Conservation (phyloP, 2,329 filamentous ascomycete genomes). For the Pseudopyrenochaeta lycopersici region DNA sequence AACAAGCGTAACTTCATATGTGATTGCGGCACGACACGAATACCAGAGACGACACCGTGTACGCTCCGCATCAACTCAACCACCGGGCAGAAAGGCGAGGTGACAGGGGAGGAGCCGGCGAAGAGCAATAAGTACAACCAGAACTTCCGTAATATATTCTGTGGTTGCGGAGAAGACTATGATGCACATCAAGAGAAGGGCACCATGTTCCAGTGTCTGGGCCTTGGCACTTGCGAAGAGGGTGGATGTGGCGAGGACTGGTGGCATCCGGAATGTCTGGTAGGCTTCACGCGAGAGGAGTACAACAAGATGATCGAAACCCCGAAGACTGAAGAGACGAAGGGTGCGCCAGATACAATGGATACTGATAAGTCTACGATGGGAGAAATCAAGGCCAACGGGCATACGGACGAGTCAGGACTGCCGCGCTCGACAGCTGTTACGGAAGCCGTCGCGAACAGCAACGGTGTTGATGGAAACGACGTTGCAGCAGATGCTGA, state of each 20-base stretch:
- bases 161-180: conserved; percentile 87
- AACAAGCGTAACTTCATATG: conserved; percentile 94
- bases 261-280: conserved; percentile 94
- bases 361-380: conserved; percentile 10
- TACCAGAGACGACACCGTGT: conserved; percentile 76
- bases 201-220: conserved; percentile 97
- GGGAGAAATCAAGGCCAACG: conserved; percentile 12
- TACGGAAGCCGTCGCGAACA: conserved; percentile 24
- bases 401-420: conserved; percentile 12
- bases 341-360: conserved; percentile 15
- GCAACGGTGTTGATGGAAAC: conserved; percentile 41
- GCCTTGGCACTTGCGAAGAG: conserved; percentile 78
- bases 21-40: conserved; percentile 89
- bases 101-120: conserved; percentile 77
- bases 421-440: conserved; percentile 24
- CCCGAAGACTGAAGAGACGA: conserved; percentile 19
- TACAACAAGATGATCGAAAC: conserved; percentile 60
- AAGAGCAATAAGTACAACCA: conserved; percentile 89
- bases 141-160: conserved; percentile 94
- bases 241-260: conserved; percentile 97
- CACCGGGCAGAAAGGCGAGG: conserved; percentile 78
- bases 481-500: conserved; percentile 60
- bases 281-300: conserved; percentile 81
- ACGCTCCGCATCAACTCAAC: conserved; percentile 74
- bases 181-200: conserved; percentile 89